Base-by-base conservation (phyloP, 2,329 filamentous ascomycete species). In the Paraphaeosphaeria minitans region DNA sequence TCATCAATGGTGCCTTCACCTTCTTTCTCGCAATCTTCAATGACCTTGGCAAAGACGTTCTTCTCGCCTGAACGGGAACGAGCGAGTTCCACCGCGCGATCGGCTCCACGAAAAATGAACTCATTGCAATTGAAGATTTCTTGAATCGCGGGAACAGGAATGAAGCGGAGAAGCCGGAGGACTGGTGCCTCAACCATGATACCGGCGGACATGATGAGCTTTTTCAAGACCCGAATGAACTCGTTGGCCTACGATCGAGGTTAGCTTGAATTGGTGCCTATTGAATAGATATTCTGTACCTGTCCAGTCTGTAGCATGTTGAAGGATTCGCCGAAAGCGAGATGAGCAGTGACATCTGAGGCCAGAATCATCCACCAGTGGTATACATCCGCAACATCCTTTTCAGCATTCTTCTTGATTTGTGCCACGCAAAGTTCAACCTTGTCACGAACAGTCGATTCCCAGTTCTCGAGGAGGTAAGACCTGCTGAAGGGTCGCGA, bases 301-400 rank as follows among this genome's bases (percentile, higher is more conserved):
- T 73, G 46, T 8, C 77, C 78, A 9, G 59, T 60, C 47, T 78
- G 72, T 10, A 80, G 60, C 67, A 78, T 78, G 6, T 70, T 63
- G 55, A 80, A 79, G 1, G 65, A 69, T 43, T 78, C 74, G 16
- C 78, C 78, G 58, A 80, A 79, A 41, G 72, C 71, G 4, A 80
- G 58, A 49, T 77, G 66, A 1, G 71, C 70, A 21, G 72, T 73
- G 8, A 80, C 70, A 63, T 80, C 78, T 0, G 73, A 72, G 8
- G 77, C 73, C 68, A 80, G 73, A 13, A 79, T 71, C 14, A 75
- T 78, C 67, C 68, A 75, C 76, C 76, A 70, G 52, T 77, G 75
- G 48, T 78, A 55, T 5, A 72, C 48, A 51, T 81, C 78, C 6
- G 72, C 73, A 16, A 49, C 64, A 29, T 71, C 70, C 1, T 57